Conservation (phyloP, 257 asterid species). For the Solanum ossicruentum region DNA sequence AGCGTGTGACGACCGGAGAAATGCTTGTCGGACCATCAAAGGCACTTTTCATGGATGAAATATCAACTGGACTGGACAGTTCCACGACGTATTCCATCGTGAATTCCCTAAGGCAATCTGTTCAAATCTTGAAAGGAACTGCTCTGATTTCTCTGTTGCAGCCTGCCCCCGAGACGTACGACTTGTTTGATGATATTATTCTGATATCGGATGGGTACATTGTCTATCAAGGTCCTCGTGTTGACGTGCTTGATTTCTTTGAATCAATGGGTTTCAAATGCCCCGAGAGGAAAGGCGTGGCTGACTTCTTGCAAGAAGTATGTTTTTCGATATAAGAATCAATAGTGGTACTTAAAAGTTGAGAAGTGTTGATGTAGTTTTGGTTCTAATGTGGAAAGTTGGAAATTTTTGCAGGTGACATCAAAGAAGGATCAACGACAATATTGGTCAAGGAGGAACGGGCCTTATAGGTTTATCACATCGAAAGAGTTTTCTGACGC, state of each 20-base stretch:
- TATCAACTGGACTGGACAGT: constrained; percentile 35
- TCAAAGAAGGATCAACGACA: constrained; percentile 41
- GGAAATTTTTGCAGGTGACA: constrained; percentile 24
- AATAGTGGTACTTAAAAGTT: not conserved
- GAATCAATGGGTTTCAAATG: constrained; percentile 32
- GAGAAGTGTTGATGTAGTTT: not conserved
- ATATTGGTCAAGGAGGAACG: constrained; percentile 27
- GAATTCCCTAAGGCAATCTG: constrained; percentile 22
- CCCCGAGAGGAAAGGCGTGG: constrained; percentile 30
- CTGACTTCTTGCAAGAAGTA: constrained; percentile 38
- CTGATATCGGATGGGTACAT: constrained; percentile 21
- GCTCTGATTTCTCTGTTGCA: constrained; percentile 29
- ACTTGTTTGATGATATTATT: constrained; percentile 28
- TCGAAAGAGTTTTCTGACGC: constrained; percentile 37
- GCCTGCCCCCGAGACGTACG: constrained; percentile 31
- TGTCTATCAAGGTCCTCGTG: constrained; percentile 29
- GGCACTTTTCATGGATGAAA: constrained; percentile 29
- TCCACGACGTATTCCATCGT: constrained; percentile 30
- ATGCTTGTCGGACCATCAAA: constrained; percentile 31
- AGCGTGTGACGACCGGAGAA: constrained; percentile 34
- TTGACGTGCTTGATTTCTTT: constrained; percentile 17
- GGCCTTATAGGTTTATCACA: constrained; percentile 29
- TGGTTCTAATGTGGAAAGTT: not conserved
- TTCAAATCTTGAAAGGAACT: constrained; percentile 28
- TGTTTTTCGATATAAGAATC: not conserved